These are phyloP conservation scores for Trichoderma reesei DNA, from an alignment of 495 filamentous ascomycete species.

Conservation along the genomic window DNA sequence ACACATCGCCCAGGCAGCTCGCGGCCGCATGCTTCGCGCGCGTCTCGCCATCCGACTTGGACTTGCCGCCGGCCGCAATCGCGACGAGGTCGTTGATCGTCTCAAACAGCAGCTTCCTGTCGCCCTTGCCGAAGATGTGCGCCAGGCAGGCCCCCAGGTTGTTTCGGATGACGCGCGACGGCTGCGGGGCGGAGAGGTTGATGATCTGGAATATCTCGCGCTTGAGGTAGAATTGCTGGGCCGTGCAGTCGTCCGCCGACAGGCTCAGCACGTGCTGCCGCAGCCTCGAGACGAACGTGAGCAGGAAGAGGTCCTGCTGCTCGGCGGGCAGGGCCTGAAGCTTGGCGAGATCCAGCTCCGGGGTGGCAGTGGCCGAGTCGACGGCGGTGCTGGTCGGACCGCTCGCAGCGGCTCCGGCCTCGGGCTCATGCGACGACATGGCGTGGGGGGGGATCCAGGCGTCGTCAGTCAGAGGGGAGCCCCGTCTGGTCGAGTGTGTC, in stretches of 20 bases:
- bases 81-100: conserved; percentile 79
- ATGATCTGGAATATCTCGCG: conserved; percentile 86
- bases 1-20: conserved; percentile 81
- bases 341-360: conserved; percentile 76
- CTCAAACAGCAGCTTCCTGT: conserved; percentile 86
- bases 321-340: conserved; percentile 84
- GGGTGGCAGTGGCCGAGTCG: conserved; percentile 32
- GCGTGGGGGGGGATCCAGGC: background rate
- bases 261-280: conserved; percentile 69
- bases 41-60: conserved; percentile 57
- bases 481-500: background rate
- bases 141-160: conserved; percentile 78
- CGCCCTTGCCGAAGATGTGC: conserved; percentile 75
- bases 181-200: conserved; percentile 70
- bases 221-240: conserved; percentile 81
- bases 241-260: conserved; percentile 65
- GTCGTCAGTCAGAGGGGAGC: background rate
- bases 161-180: conserved; percentile 82
- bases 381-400: conserved; percentile 23
- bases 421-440: conserved; percentile 9
- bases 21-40: conserved; percentile 75
- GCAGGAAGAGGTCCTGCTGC: conserved; percentile 88
- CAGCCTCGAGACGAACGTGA: conserved; percentile 79
- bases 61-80: conserved; percentile 67
- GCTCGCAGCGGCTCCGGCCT: conserved; percentile 9